These are phyloP conservation scores for Candida michaelii DNA, from an alignment of 805 yeast species.

Conservation along the genomic window DNA sequence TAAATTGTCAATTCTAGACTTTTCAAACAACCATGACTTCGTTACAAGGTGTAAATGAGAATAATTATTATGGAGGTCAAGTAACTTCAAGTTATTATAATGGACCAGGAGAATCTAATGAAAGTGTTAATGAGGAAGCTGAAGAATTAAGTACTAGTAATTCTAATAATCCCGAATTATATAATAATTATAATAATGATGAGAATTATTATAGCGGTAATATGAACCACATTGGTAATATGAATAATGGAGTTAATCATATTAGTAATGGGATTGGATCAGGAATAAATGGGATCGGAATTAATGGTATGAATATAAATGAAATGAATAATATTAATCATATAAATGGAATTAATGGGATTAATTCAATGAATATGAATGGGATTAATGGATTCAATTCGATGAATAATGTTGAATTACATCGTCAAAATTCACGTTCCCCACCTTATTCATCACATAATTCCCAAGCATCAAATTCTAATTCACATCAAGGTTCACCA, in stretches of 20 bases:
- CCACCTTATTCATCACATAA: conserved; percentile 3
- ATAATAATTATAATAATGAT: conserved; percentile 3
- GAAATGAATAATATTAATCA: conserved; percentile 5
- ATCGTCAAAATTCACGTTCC: conserved; percentile 4
- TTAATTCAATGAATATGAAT: conserved; percentile 8
- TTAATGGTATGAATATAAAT: conserved; percentile 10
- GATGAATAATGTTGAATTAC: conserved; percentile 3
- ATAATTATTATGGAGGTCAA: conserved; percentile 25
- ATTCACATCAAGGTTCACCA: conserved; percentile 8
- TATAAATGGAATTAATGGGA: conserved; percentile 7
- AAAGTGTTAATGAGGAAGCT: neutral
- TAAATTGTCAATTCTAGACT: too few relatives aligned
- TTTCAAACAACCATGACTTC: conserved; percentile 22
- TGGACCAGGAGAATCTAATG: neutral
- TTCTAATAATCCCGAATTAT: neutral
- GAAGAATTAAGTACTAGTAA: neutral
- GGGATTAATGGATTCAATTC: conserved; percentile 3
- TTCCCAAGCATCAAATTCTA: conserved; percentile 1
- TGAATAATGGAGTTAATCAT: conserved; percentile 1
- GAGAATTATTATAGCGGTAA: neutral
- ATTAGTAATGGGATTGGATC: neutral
- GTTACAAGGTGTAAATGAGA: conserved; percentile 27
- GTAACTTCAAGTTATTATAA: conserved; percentile 6
- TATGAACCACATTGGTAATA: neutral
- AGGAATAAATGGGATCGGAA: conserved; percentile 3